Conservation (phyloP, 768 basidiomycete species). For the Lactifluus subvellereus region DNA sequence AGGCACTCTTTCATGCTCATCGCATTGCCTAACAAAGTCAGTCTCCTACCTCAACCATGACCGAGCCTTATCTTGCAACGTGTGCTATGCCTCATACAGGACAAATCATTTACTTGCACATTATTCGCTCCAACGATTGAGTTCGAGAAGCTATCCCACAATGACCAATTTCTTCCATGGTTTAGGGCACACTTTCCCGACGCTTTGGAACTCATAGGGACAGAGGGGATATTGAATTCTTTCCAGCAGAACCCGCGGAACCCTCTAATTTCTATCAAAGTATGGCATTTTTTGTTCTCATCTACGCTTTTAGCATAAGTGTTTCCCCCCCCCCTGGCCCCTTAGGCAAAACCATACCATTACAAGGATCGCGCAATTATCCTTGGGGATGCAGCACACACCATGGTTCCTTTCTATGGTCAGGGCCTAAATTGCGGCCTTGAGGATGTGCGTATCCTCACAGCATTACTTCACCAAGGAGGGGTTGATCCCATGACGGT, state of each 20-base stretch:
- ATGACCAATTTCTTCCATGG: constrained; percentile 59
- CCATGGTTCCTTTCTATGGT: constrained; percentile 98
- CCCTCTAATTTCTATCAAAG: constrained; percentile 89
- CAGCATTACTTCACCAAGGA: constrained; percentile 65
- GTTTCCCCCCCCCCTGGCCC: not conserved
- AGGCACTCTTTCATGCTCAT: constrained; percentile 99
- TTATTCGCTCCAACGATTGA: constrained; percentile 82
- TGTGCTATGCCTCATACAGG: constrained; percentile 37
- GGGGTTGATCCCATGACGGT: constrained; percentile 47
- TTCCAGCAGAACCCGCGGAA: constrained; percentile 83
- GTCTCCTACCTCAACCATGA: constrained; percentile 29
- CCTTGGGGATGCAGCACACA: constrained; percentile 92
- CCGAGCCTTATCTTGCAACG: constrained; percentile 19
- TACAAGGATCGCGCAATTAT: constrained; percentile 84
- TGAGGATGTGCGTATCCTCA: constrained; percentile 91
- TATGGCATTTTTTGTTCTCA: constrained; percentile 37
- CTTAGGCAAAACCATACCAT: constrained; percentile 81
- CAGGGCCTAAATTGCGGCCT: constrained; percentile 98
- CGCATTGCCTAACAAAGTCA: constrained; percentile 93
- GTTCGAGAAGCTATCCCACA: constrained; percentile 59
- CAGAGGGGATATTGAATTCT: constrained; percentile 66
- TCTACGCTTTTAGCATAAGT: not conserved
- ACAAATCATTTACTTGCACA: constrained; percentile 96
- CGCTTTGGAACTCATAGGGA: constrained; percentile 80
- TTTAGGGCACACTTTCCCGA: constrained; percentile 84